A percentile compares a stretch with the other conserved stretches of the same genome.
Conservation (phyloP, 352 stramenopile species). For the Globisporangium rhizosaccharum region DNA sequence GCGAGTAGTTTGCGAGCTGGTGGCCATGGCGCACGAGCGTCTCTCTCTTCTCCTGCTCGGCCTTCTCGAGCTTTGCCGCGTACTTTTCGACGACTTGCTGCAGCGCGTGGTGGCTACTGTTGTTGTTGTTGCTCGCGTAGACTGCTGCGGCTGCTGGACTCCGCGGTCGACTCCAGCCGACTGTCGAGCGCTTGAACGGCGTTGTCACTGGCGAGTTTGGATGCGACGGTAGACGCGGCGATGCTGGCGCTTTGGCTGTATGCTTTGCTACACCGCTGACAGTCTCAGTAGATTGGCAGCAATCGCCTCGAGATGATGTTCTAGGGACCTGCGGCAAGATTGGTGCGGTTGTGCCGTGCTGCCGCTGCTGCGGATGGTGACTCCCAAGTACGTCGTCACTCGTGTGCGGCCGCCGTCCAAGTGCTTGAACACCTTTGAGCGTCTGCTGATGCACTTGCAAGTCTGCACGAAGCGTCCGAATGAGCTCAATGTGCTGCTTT, state of each 20-base stretch:
- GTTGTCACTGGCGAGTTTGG: constrained; percentile 1
- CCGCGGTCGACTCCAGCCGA: not conserved
- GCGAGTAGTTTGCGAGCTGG: constrained; percentile 62
- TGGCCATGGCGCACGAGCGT: constrained; percentile 38
- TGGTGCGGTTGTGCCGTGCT: not conserved
- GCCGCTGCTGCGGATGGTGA: too few relatives aligned
- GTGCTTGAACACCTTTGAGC: constrained; percentile 23
- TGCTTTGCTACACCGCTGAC: too few relatives aligned
- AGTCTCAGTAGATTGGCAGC: not conserved
- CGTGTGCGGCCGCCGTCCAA: not conserved
- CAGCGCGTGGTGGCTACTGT: not conserved
- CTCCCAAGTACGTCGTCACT: constrained; percentile 1
- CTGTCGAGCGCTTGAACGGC: not conserved
- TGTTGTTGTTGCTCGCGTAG: constrained; percentile 1
- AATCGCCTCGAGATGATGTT: not conserved
- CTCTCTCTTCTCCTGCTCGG: constrained; percentile 49
- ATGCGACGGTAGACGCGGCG: not conserved
- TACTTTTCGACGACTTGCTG: constrained; percentile 24
- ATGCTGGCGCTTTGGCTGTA: not conserved
- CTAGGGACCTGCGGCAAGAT: constrained; percentile 3
- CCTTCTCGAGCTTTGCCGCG: constrained; percentile 27
- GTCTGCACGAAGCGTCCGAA: constrained; percentile 40
- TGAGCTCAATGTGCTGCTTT: constrained; percentile 29
- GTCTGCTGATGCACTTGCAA: constrained; percentile 46
- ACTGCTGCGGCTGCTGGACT: not conserved